Conservation (phyloP, 176 grass and related monocot species). For the Eleusine indica region DNA sequence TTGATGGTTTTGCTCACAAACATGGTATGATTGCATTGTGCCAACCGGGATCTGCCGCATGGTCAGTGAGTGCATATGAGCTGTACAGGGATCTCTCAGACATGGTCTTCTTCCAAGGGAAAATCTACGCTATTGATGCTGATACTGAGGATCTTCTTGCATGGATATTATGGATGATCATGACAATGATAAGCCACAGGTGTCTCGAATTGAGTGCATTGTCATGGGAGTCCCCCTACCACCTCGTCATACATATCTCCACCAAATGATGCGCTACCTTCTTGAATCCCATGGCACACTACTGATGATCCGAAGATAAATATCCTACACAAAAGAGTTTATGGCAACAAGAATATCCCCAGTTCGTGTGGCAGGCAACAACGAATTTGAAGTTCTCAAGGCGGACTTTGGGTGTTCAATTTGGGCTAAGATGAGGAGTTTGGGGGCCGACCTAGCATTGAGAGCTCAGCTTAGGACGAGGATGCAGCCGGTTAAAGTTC, state of each 20-base stretch:
- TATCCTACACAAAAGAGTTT: neutral
- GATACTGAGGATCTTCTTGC: neutral
- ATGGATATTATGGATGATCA: neutral
- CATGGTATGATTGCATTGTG: neutral
- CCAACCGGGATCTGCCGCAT: neutral
- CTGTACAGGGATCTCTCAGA: neutral
- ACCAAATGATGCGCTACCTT: neutral
- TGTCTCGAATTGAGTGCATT: slow-evolving; percentile 5
- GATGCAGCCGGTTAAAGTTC: too few relatives aligned
- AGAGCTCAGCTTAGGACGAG: neutral
- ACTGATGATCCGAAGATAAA: neutral
- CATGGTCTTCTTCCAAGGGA: slow-evolving; percentile 15
- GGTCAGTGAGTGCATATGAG: slow-evolving; percentile 14
- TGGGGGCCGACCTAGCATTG: neutral
- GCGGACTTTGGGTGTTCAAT: neutral
- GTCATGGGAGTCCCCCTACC: neutral
- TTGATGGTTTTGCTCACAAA: neutral
- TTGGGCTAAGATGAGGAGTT: neutral
- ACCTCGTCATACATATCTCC: neutral
- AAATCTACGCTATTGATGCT: neutral
- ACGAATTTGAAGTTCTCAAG: neutral
- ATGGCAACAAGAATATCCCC: too few relatives aligned
- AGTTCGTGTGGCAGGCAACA: neutral
- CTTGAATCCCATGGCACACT: neutral
- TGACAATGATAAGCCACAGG: neutral